Evolutionary conservation across 2,329 filamentous ascomycete genomes (phyloP), one percentile per base, ranked within the genome.

Genomic region (Ilyonectria sp.): DNA sequence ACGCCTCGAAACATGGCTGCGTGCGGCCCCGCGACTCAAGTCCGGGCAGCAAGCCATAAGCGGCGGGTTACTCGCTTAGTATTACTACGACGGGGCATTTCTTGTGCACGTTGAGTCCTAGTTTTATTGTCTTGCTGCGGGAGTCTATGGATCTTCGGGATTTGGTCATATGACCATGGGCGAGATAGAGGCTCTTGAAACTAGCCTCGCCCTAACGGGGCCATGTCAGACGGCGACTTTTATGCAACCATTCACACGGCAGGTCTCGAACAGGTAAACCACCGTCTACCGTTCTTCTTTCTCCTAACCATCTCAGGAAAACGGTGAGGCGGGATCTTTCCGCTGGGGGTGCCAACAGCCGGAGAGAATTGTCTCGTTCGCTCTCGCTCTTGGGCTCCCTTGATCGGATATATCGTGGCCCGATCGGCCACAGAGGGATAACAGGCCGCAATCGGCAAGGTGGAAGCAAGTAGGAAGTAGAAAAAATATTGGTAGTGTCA

Each of bases 401-500:
- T 33, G 21, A 40, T 31, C 49, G 56, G 29, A 65, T 60, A 23
- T 23, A 55, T 43, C 37, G 50, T 33, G 40, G 21, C 55, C 33
- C 37, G 40, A 21, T 31, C 26, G 35, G 35, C 49, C 33, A 52
- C n/a, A 52, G 46, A 35, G 43, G 13, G 11, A 35, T 19, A 35
- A 15, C 50, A 49, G 33, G 62, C 50, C 47, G 57, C 31, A 55
- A 55, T 56, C 52, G 26, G 47, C 35, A 26, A 50, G 57, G 57
- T 57, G 15, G 19, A 52, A 35, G 33, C 52, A 57, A 57, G 46
- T 40, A 31, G 13, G 26, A 33, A 11, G 37, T 13, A 52, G 19
- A 52, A 60, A 60, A 56, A 40, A 55, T 55, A 54, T 37, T 60
- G 63, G 46, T 60, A 65, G 62, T 60, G 55, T 65, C 63, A 65